These are phyloP conservation scores for Aureobasidium musti DNA, from an alignment of 2,329 filamentous ascomycete genomes.

Conservation along the genomic window DNA sequence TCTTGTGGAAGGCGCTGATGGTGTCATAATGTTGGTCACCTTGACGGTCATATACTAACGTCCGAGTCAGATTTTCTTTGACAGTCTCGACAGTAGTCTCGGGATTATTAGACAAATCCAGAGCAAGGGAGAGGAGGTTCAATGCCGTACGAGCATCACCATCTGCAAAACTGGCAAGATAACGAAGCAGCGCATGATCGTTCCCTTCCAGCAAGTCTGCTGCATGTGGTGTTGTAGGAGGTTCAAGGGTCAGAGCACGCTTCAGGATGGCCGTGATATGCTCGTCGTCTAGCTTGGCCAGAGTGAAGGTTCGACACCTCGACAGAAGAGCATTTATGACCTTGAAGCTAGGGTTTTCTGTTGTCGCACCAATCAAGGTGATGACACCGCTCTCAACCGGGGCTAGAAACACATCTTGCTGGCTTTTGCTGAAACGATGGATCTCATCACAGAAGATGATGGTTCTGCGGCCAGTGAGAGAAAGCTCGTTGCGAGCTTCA, in stretches of 20 bases:
- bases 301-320: conserved; percentile 85
- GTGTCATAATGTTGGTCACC: conserved; percentile 98
- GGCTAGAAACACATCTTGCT: conserved; percentile 92
- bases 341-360: conserved; percentile 95
- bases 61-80: conserved; percentile 83
- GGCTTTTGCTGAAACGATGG: conserved; percentile 84
- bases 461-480: conserved; percentile 81
- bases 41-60: conserved; percentile 88
- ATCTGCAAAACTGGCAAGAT: conserved; percentile 83
- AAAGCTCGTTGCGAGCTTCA: conserved; percentile 77
- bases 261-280: conserved; percentile 73
- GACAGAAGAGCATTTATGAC: conserved; percentile 85
- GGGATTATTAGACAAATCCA: conserved; percentile 68
- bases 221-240: conserved; percentile 23
- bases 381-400: conserved; percentile 90
- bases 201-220: conserved; percentile 63
- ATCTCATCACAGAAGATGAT: conserved; percentile 99
- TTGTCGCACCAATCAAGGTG: conserved; percentile 91
- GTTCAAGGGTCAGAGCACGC: conserved; percentile 62
- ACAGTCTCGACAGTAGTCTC: conserved; percentile 72
- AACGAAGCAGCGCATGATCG: conserved; percentile 65
- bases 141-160: conserved; percentile 91
- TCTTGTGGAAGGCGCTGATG: conserved; percentile 96
- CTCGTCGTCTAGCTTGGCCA: conserved; percentile 71
- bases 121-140: conserved; percentile 86